Percentiles rank a stretch among this genome's conserved stretches.
Conservation (phyloP, 2,329 filamentous ascomycete genomes). For the Berkeleyomyces basicola region DNA sequence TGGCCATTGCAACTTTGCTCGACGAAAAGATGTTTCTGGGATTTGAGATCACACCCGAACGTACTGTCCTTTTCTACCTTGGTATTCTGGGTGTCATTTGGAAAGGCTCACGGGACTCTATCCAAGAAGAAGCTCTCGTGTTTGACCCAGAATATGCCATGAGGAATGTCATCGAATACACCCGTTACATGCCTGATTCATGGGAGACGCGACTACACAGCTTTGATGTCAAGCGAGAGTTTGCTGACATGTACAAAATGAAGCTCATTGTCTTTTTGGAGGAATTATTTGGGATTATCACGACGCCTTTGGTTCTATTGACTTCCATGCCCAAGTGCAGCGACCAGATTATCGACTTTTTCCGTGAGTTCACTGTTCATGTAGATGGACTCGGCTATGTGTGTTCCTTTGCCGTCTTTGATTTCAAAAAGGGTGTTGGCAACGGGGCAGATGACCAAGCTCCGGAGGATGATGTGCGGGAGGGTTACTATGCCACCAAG, state of each 20-base stretch:
- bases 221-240: constrained; percentile 82
- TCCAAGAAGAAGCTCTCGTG: constrained; percentile 75
- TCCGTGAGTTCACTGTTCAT: constrained; percentile 92
- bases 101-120: constrained; percentile 64
- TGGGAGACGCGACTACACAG: constrained; percentile 87
- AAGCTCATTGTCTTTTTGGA: constrained; percentile 84
- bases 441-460: constrained; percentile 21
- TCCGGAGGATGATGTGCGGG: constrained; percentile 46
- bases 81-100: constrained; percentile 70
- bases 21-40: constrained; percentile 81
- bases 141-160: constrained; percentile 87
- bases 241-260: constrained; percentile 78
- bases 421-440: constrained; percentile 69
- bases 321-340: constrained; percentile 74
- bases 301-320: constrained; percentile 79
- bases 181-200: constrained; percentile 75
- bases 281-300: constrained; percentile 80
- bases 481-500: constrained; percentile 88
- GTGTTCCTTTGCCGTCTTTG: constrained; percentile 93
- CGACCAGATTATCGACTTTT: constrained; percentile 92
- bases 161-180: constrained; percentile 78
- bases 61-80: constrained; percentile 81
- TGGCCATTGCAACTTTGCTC: constrained; percentile 68
- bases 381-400: constrained; percentile 93
- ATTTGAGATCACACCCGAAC: constrained; percentile 80